A percentile compares a stretch with the other conserved stretches of the same genome.
Evolutionary conservation across 352 stramenopile species (phyloP).

Genomic region (Phytophthora sansomeana): DNA sequence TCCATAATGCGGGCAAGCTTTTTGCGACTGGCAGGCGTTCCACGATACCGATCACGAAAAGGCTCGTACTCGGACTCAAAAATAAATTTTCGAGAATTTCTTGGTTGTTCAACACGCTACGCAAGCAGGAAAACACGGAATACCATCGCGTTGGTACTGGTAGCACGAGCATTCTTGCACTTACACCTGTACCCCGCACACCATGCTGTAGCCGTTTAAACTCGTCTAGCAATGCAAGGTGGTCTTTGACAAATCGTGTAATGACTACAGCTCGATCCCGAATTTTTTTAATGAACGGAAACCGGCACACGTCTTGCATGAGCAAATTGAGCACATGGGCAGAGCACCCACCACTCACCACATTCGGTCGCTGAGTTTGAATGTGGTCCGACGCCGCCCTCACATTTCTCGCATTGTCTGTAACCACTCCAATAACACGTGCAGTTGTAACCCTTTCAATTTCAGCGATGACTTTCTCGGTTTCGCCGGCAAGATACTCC

Average conservation of each 20-base stretch:
- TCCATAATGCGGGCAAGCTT: background rate
- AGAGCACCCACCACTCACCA: constrained; percentile 9
- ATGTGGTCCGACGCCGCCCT: background rate
- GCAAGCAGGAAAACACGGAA: constrained; percentile 1
- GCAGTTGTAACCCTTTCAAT: background rate
- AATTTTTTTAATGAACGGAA: background rate
- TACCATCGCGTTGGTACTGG: constrained; percentile 15
- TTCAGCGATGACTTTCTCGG: background rate
- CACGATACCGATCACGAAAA: constrained; percentile 14
- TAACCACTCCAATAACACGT: background rate
- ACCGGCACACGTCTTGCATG: constrained; percentile 11
- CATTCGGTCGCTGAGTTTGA: background rate
- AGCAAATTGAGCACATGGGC: constrained; percentile 18
- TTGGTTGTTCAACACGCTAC: constrained; percentile 11
- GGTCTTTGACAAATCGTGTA: constrained; percentile 3
- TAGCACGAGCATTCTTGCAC: constrained; percentile 6
- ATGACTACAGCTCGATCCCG: constrained; percentile 1
- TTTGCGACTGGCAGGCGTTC: background rate
- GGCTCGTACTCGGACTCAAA: constrained; percentile 10
- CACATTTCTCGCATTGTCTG: constrained; percentile 15
- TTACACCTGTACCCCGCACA: background rate
- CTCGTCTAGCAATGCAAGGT: constrained; percentile 13
- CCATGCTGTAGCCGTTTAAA: constrained; percentile 11
- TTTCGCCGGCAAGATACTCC: constrained; percentile 1
- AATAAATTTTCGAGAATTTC: constrained; percentile 9